Evolutionary conservation across 306 rosid genomes (phyloP).

Genomic region (Vigna radiata): DNA sequence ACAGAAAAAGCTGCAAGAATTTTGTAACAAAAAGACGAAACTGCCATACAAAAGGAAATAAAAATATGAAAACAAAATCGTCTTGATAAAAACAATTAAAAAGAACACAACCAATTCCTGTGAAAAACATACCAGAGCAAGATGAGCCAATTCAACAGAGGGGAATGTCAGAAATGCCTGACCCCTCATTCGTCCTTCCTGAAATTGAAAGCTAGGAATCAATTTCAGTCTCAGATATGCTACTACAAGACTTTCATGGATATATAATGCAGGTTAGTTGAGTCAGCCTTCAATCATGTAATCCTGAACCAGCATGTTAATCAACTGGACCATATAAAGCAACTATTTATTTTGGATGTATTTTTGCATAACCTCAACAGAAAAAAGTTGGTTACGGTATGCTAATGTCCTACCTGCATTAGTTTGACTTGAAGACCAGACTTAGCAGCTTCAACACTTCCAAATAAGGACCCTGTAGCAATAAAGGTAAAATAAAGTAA

Average conservation of each 20-base stretch:
- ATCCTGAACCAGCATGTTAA: background rate
- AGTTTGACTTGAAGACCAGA: constrained; percentile 77
- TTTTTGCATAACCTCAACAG: constrained; percentile 15
- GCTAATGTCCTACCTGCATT: constrained; percentile 73
- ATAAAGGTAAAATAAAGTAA: constrained; percentile 17
- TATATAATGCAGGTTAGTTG: background rate
- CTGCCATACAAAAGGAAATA: background rate
- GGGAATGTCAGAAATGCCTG: constrained; percentile 97
- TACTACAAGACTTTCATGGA: constrained; percentile 14
- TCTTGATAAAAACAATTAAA: constrained; percentile 3
- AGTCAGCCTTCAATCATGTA: constrained; percentile 17
- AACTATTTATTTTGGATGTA: background rate
- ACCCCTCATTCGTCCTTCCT: constrained; percentile 99
- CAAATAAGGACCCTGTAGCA: constrained; percentile 84
- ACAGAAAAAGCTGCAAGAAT: constrained; percentile 4
- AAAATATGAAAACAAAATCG: constrained; percentile 24
- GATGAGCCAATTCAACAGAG: constrained; percentile 79
- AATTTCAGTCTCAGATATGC: constrained; percentile 36
- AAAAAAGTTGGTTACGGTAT: constrained; percentile 15
- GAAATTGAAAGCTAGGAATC: constrained; percentile 48
- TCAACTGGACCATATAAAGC: constrained; percentile 26
- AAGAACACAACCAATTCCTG: constrained; percentile 20
- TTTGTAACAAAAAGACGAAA: constrained; percentile 1
- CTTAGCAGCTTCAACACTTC: constrained; percentile 72
- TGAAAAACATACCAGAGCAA: constrained; percentile 70